Conservation (phyloP, 2,329 filamentous ascomycete species). For the Penicillium expansum region DNA sequence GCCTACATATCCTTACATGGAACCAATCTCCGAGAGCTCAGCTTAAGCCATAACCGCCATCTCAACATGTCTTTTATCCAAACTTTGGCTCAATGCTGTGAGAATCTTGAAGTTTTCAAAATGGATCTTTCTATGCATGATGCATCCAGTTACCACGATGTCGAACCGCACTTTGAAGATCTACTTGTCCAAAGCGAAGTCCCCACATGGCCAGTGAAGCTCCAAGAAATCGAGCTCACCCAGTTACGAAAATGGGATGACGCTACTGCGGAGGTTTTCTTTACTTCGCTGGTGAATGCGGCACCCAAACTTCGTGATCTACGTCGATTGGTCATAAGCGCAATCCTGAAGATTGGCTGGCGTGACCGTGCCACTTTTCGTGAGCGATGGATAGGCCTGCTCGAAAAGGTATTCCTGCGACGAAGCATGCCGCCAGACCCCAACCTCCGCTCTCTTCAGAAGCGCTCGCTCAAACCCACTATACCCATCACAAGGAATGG, state of each 20-base stretch:
- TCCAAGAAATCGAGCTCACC: slow-evolving; percentile 70
- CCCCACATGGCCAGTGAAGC: slow-evolving; percentile 72
- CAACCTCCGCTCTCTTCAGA: slow-evolving; percentile 25
- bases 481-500: background rate
- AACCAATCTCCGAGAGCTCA: slow-evolving; percentile 62
- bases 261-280: slow-evolving; percentile 70
- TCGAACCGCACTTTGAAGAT: slow-evolving; percentile 70
- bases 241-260: slow-evolving; percentile 73
- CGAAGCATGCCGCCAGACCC: slow-evolving; percentile 33
- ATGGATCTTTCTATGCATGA: slow-evolving; percentile 80
- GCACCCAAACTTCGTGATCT: slow-evolving; percentile 65
- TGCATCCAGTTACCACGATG: slow-evolving; percentile 64
- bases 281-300: slow-evolving; percentile 72
- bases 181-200: slow-evolving; percentile 59
- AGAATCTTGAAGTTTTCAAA: slow-evolving; percentile 65
- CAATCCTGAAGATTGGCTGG: slow-evolving; percentile 76
- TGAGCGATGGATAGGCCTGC: slow-evolving; percentile 69
- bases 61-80: slow-evolving; percentile 73
- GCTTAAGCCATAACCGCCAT: slow-evolving; percentile 74
- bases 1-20: slow-evolving; percentile 68
- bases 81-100: slow-evolving; percentile 64
- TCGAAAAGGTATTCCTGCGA: slow-evolving; percentile 54
- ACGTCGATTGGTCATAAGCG: slow-evolving; percentile 68
- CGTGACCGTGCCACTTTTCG: slow-evolving; percentile 77
- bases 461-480: slow-evolving; percentile 8